Evolutionary conservation across 352 stramenopile genomes (phyloP), one percentile per base, ranked within the genome.

Genomic region (Phytopythium oedochilum): DNA sequence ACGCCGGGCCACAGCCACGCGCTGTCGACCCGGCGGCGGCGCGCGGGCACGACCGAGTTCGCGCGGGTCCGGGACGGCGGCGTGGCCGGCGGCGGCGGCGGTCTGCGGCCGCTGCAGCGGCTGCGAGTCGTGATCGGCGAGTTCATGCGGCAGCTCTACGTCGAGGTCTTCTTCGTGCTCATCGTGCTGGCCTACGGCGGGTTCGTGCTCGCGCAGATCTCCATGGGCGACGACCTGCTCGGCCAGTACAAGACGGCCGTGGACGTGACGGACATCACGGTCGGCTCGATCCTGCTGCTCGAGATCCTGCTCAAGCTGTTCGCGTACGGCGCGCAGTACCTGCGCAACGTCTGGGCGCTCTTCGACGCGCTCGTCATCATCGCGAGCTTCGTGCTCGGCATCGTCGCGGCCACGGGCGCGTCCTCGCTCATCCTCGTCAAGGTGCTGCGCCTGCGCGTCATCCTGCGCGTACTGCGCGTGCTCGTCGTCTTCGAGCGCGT

Each of bases 91-190:
- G 66, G 55, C 35, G 59, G 69, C 11, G 35, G 57, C 12, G 59
- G 67, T 9, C 9, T 86, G 34, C 66, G 65, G 15, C 40, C 63
- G 0, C 46, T 78, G 48, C 70, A 90, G 44, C 75, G 69, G 25
- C 35, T 83, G 5, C 79, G 82, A 0, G 51, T 88, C 17, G 35
- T 57, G 9, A 70, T 95, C 6, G 83, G 83, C 54, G 76, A 89
- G 53, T 93, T 92, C 58, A 91, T 95, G 79, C 78, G 77, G 28
- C 70, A 86, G 56, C 66, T 95, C 5, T 86, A 85, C 60, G 86
- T 95, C 25, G 82, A 95, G 61, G 58, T 94, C 25, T 95, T 95
- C 55, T 95, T 95, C 61, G 82, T 92, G 35, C 89, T 92, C 68
- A 90, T 94, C 62, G 80, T 95, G 51, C 71, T 95, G 26, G 72